These are phyloP conservation scores for Trifolium subterraneum DNA, from an alignment of 306 rosid species.

Conservation along the genomic window DNA sequence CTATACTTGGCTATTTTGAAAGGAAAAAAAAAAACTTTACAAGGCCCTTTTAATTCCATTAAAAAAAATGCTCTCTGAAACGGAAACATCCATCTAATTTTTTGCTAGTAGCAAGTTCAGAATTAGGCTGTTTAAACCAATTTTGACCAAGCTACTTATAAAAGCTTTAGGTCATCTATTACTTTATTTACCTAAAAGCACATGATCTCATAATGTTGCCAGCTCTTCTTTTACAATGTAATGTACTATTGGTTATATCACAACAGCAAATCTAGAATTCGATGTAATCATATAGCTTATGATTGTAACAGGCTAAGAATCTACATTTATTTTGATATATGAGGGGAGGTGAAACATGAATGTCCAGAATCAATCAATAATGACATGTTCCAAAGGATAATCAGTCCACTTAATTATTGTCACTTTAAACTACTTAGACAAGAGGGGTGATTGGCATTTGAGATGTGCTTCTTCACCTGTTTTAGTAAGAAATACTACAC, in stretches of 20 bases:
- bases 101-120: conserved; percentile 6
- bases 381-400: neutral
- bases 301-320: neutral
- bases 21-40: too few relatives aligned
- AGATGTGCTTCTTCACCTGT: neutral
- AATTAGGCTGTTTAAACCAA: conserved; percentile 15
- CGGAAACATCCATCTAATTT: neutral
- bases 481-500: neutral
- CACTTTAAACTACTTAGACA: conserved; percentile 11
- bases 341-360: neutral
- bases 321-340: neutral
- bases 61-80: too few relatives aligned
- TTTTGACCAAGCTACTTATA: neutral
- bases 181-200: conserved; percentile 22
- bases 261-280: conserved; percentile 3
- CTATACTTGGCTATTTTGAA: too few relatives aligned
- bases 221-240: neutral
- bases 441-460: conserved; percentile 6
- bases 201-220: neutral
- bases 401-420: conserved; percentile 2
- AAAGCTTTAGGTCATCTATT: conserved; percentile 14
- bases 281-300: neutral
- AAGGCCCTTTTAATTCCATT: too few relatives aligned
- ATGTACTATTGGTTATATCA: neutral
- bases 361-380: conserved; percentile 1